phyloP scores from a whole-genome alignment of 2,329 filamentous ascomycete genomes.

The Aureobasidium namibiae region DNA sequence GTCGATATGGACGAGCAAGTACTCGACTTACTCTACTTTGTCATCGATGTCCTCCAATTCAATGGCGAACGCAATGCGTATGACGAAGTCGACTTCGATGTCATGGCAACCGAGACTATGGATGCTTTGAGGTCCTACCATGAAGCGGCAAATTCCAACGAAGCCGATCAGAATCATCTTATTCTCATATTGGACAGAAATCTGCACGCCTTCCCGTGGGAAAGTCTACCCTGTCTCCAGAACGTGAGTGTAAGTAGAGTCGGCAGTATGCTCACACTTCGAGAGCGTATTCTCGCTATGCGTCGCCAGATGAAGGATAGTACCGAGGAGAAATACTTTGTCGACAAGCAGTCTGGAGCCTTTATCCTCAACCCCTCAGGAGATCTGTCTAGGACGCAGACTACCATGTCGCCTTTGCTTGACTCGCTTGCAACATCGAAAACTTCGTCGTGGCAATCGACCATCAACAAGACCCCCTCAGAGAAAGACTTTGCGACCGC shows the following conservation, averaged over 20 bases:
- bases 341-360: slow-evolving; percentile 48
- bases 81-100: slow-evolving; percentile 93
- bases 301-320: slow-evolving; percentile 20
- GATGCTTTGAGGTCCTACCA: slow-evolving; percentile 80
- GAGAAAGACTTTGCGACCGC: slow-evolving; percentile 68
- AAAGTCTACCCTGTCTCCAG: slow-evolving; percentile 81
- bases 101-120: slow-evolving; percentile 77
- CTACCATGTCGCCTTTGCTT: slow-evolving; percentile 62
- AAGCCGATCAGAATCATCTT: slow-evolving; percentile 52
- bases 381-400: slow-evolving; percentile 73
- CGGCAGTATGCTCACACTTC: slow-evolving; percentile 74
- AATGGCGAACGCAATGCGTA: slow-evolving; percentile 94
- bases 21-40: slow-evolving; percentile 91
- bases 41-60: slow-evolving; percentile 93
- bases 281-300: slow-evolving; percentile 60
- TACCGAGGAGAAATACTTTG: slow-evolving; percentile 32
- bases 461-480: slow-evolving; percentile 60
- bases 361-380: slow-evolving; percentile 86
- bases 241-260: slow-evolving; percentile 74
- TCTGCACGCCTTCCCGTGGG: slow-evolving; percentile 89
- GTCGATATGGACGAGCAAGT: slow-evolving; percentile 77
- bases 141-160: slow-evolving; percentile 32
- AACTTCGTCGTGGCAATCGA: slow-evolving; percentile 52
- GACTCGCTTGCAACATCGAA: slow-evolving; percentile 28
- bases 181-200: slow-evolving; percentile 87